A percentile compares a stretch with the other conserved stretches of the same genome.
These are phyloP conservation scores for Yarrowia yakushimensis DNA, from an alignment of 805 yeast genomes.

Conservation along the genomic window DNA sequence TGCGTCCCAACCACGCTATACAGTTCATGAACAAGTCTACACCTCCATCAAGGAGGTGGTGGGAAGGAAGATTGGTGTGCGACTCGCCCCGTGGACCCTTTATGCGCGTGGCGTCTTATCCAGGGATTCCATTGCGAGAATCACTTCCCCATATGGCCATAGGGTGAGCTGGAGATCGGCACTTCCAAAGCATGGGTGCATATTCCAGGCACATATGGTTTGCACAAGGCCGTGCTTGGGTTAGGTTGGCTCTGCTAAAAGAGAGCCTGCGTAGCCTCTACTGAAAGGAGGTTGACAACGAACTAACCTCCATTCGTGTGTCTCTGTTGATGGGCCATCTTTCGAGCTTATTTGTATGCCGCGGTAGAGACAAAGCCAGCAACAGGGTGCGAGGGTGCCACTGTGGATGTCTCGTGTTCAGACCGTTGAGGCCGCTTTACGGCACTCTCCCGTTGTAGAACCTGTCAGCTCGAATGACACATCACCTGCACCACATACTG, in stretches of 20 bases:
- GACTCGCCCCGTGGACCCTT: conserved; percentile 16
- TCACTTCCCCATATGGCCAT: neutral
- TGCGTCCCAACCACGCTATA: neutral
- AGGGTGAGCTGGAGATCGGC: conserved; percentile 12
- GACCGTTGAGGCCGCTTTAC: too few species aligned
- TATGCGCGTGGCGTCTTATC: conserved; percentile 18
- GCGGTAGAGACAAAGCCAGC: neutral
- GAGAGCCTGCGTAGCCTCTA: too few species aligned
- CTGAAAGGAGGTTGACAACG: conserved; percentile 2
- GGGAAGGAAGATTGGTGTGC: too few species aligned
- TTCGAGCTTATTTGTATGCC: neutral
- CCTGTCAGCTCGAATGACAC: too few species aligned
- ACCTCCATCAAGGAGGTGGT: too few species aligned
- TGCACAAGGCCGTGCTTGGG: conserved; percentile 7
- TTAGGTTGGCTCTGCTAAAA: neutral
- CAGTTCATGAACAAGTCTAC: too few species aligned
- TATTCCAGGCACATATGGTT: neutral
- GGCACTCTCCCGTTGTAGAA: neutral
- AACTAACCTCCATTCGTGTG: neutral
- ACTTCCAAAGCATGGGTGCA: neutral
- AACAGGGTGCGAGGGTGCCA: too few species aligned
- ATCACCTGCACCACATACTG: too few species aligned
- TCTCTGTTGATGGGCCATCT: neutral
- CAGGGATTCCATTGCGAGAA: conserved; percentile 7
- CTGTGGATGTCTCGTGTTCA: too few species aligned